phyloP scores from a whole-genome alignment of 768 basidiomycete genomes.

The Russula griseocarnosa region DNA sequence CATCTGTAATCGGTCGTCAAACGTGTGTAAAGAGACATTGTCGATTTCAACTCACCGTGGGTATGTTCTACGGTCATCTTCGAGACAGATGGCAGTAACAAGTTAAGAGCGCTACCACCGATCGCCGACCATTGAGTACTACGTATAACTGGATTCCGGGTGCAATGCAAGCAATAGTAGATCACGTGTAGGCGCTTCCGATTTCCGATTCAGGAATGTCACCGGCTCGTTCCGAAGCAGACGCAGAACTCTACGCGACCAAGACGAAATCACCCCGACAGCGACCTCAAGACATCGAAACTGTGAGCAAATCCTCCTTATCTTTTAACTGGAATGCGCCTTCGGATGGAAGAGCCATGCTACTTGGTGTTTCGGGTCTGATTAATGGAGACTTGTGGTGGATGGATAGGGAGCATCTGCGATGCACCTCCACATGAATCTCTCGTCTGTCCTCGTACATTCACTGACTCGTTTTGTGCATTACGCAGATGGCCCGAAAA shows the following conservation, averaged over 20 bases:
- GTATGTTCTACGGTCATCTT: constrained; percentile 21
- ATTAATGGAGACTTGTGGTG: constrained; percentile 29
- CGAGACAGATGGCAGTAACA: not conserved
- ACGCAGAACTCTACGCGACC: constrained; percentile 22
- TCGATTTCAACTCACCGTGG: not conserved
- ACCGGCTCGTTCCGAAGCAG: constrained; percentile 22
- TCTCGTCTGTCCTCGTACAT: not conserved
- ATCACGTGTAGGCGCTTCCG: constrained; percentile 5
- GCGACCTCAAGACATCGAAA: constrained; percentile 44
- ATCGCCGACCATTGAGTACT: not conserved
- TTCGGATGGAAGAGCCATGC: not conserved
- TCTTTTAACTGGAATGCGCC: constrained; percentile 5
- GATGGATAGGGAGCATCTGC: constrained; percentile 35
- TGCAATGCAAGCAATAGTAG: no score
- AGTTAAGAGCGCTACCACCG: no score
- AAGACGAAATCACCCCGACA: constrained; percentile 32
- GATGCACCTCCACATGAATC: constrained; percentile 35
- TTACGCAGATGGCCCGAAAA: constrained; percentile 75
- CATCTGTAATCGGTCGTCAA: constrained; percentile 39
- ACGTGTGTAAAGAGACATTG: not conserved
- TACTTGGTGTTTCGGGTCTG: constrained; percentile 6
- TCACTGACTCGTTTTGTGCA: constrained; percentile 20
- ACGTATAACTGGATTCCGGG: no score
- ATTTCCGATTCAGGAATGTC: not conserved
- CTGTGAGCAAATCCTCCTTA: constrained; percentile 38